These are phyloP conservation scores for Vigna hirtella DNA, from an alignment of 306 rosid genomes.

Conservation along the genomic window DNA sequence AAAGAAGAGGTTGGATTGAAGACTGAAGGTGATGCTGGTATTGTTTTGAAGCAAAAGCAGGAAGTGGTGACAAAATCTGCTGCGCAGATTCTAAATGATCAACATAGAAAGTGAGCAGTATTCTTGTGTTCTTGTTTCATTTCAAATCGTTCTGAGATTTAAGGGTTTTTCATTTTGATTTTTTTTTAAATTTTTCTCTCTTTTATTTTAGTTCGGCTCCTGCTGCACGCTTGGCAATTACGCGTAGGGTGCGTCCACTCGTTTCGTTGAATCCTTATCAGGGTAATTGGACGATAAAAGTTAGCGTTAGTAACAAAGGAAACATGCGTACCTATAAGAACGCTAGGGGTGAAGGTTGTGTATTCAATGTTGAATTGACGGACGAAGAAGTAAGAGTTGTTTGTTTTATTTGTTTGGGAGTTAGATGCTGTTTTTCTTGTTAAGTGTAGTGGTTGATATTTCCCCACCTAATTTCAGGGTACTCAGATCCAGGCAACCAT, in stretches of 20 bases:
- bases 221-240: conserved; percentile 85
- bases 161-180: not conserved
- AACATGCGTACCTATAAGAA: conserved; percentile 81
- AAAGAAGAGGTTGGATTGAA: conserved; percentile 50
- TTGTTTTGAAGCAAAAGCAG: conserved; percentile 74
- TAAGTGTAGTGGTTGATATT: not conserved
- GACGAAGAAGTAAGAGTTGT: conserved; percentile 83
- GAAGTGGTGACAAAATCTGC: conserved; percentile 80
- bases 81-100: conserved; percentile 88
- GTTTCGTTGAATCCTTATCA: conserved; percentile 92
- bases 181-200: not conserved
- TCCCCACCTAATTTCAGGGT: conserved; percentile 58
- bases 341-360: conserved; percentile 94
- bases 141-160: not conserved
- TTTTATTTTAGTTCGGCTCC: conserved; percentile 67
- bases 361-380: conserved; percentile 91
- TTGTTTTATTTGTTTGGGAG: not conserved
- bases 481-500: conserved; percentile 98
- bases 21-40: conserved; percentile 54
- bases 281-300: conserved; percentile 92
- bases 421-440: not conserved
- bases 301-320: conserved; percentile 91
- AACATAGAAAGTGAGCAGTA: conserved; percentile 71
- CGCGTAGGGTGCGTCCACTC: conserved; percentile 88
- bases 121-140: not conserved